phyloP scores from a whole-genome alignment of 2,329 filamentous ascomycete species.

The Nemania sp. region DNA sequence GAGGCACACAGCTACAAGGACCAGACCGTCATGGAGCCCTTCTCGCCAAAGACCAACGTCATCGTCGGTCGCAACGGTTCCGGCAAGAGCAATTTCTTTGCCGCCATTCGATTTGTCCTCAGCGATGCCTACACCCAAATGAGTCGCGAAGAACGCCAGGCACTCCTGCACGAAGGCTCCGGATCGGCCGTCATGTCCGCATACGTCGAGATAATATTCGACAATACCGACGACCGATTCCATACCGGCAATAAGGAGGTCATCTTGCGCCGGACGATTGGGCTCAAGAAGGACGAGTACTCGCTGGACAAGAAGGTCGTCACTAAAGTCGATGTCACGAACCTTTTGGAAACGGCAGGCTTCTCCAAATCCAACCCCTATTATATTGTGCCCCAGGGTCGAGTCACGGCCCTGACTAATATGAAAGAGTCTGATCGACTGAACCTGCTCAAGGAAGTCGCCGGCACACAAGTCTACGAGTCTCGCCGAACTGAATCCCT shows the following conservation, averaged over 20 bases:
- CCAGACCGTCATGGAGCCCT: constrained; percentile 97
- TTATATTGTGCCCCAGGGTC: constrained; percentile 97
- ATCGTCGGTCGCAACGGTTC: constrained; percentile 99
- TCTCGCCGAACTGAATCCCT: constrained; percentile 86
- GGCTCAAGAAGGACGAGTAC: constrained; percentile 97
- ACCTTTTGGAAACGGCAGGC: constrained; percentile 91
- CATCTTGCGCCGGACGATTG: constrained; percentile 89
- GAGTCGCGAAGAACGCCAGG: constrained; percentile 93
- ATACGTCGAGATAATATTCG: constrained; percentile 99
- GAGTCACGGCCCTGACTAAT: constrained; percentile 93
- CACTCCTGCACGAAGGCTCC: constrained; percentile 95
- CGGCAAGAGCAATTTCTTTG: constrained; percentile 99
- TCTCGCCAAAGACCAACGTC: constrained; percentile 96
- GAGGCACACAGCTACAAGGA: constrained; percentile 83
- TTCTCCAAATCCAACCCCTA: constrained; percentile 98
- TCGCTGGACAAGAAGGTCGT: constrained; percentile 96
- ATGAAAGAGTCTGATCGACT: constrained; percentile 96
- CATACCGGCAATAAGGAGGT: constrained; percentile 91
- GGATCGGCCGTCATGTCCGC: constrained; percentile 98
- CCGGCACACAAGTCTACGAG: constrained; percentile 96
- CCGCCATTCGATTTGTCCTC: constrained; percentile 96
- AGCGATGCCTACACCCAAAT: constrained; percentile 97
- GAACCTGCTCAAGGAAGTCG: constrained; percentile 94
- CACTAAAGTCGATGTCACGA: constrained; percentile 92
- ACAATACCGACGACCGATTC: constrained; percentile 95